A percentile compares a stretch with the other conserved stretches of the same genome.
Evolutionary conservation across 495 filamentous ascomycete genomes (phyloP).

Genomic region (Penicillium verhagenii): DNA sequence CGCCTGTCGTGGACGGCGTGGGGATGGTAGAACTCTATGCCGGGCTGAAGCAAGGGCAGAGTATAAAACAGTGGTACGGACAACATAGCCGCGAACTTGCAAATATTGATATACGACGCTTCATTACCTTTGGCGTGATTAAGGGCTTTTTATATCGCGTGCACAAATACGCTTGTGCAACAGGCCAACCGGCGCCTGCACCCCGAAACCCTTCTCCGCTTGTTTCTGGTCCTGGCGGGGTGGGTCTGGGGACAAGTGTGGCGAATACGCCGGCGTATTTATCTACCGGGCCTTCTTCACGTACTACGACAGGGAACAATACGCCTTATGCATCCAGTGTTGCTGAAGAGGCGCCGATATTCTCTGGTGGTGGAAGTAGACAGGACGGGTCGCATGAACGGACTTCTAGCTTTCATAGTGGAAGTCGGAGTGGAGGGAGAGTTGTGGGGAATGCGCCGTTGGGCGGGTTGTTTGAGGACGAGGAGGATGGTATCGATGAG

Average conservation of each 20-base stretch:
- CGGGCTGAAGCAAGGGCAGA: constrained; percentile 71
- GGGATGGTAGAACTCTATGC: constrained; percentile 66
- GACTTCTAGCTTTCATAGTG: constrained; percentile 31
- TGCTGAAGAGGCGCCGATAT: constrained; percentile 28
- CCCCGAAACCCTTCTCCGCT: constrained; percentile 24
- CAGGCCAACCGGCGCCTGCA: constrained; percentile 37
- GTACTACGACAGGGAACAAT: constrained; percentile 36
- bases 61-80: constrained; percentile 77
- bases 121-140: constrained; percentile 93
- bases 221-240: background rate
- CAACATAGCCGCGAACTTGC: constrained; percentile 64
- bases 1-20: constrained; percentile 36
- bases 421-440: constrained; percentile 22
- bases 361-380: constrained; percentile 18
- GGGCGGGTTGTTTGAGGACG: constrained; percentile 27
- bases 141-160: constrained; percentile 94
- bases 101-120: constrained; percentile 80
- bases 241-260: background rate
- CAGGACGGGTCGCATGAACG: constrained; percentile 20
- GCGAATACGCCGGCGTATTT: constrained; percentile 8
- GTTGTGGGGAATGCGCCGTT: constrained; percentile 16
- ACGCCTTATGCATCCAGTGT: constrained; percentile 39
- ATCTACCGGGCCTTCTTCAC: constrained; percentile 33
- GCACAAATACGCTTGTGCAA: constrained; percentile 81
- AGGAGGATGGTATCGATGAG: constrained; percentile 41